Evolutionary conservation across 768 basidiomycete genomes (phyloP), one percentile per base, ranked within the genome.

Genomic region (Paxillus rubicundulus): DNA sequence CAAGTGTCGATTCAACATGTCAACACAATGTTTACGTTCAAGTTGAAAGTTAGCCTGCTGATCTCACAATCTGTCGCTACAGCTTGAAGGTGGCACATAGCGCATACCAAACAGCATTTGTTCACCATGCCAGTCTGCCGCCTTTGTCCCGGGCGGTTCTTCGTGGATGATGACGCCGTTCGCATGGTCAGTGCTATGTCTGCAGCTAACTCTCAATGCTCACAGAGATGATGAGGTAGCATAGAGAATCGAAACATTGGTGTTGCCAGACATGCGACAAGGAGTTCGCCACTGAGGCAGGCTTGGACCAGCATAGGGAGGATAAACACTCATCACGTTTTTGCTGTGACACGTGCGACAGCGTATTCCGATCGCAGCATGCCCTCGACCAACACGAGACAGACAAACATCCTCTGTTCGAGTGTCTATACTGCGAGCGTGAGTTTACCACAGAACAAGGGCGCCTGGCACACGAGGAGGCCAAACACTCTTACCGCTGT

Each of bases 121-220:
- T 7, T 20, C 51, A 43, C 9, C 28, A 68, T 70, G 66, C 32
- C 50, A n/a, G 13, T 3, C 10, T 68, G 66, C 28, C 2, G 38
- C 12, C 16, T 4, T 9, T 70, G 66, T 53, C 50, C 61, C 6
- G 37, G 41, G 18, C 55, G 68, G 24, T 34, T 1, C 10, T 68
- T 70, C 39, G 34, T 17, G 5, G 28, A 65, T 41, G 33, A 27
- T 1, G 5, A 49, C 0, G 63, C 45, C 17, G 0, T 68, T 14
- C 28, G 12, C 9, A 49, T 47, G 59, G 66, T 70, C 17, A 48
- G 61, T 55, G 14, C 28, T 17, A 9, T 37, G 13, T 39, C 21
- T 39, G 17, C 13, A 24, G 7, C n/a, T n/a, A 2, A 8, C 5
- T 24, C 13, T 6, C 46, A 14, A 16, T 33, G 38, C 48, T 56